Conservation (phyloP, 352 stramenopile species). For the Stramenopiles sp. region DNA sequence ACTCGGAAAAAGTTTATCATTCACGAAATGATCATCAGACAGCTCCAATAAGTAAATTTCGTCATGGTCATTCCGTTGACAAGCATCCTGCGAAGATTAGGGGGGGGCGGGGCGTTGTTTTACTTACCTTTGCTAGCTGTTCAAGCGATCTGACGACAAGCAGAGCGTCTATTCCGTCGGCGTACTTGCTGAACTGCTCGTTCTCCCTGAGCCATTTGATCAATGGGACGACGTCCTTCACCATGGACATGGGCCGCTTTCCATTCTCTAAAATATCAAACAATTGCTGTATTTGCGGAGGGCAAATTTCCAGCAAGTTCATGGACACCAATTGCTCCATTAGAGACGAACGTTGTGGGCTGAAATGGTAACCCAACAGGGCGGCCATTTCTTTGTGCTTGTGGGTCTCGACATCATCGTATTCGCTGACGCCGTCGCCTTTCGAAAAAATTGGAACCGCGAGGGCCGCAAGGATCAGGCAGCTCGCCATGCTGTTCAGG, state of each 20-base stretch:
- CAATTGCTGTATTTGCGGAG: conserved; percentile 36
- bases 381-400: conserved; percentile 80
- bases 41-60: no score
- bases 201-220: conserved; percentile 29
- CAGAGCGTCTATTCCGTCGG: conserved; percentile 29
- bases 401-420: conserved; percentile 54
- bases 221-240: conserved; percentile 32
- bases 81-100: no score
- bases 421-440: conserved; percentile 29
- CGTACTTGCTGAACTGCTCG: conserved; percentile 29
- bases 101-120: no score
- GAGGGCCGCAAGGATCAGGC: conserved; percentile 70
- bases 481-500: conserved; percentile 41
- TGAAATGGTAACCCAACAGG: conserved; percentile 64
- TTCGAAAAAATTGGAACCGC: conserved; percentile 60
- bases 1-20: no score
- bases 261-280: conserved; percentile 47
- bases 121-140: conserved; percentile 29
- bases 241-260: conserved; percentile 43
- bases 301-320: conserved; percentile 41
- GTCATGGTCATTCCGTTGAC: no score
- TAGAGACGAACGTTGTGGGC: conserved; percentile 66
- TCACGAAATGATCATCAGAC: no score
- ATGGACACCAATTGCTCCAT: conserved; percentile 60
- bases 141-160: conserved; percentile 39